Base-by-base conservation (phyloP, 352 stramenopile genomes). In the Phytopythium oedochilum region DNA sequence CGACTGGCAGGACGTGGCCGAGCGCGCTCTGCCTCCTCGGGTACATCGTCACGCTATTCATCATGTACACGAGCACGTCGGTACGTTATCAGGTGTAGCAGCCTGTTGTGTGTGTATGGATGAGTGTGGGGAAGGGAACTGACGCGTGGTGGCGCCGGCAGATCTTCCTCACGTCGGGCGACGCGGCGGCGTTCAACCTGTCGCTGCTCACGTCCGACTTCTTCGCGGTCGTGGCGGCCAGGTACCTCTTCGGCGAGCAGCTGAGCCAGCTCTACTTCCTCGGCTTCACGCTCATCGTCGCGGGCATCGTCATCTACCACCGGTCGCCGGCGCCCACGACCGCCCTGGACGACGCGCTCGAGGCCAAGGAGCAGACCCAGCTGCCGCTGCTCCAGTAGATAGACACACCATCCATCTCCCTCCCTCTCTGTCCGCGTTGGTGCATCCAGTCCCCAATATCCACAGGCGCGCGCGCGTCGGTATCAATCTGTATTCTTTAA, bases 111-210 rank as follows among this genome's bases (percentile, higher is more conserved):
- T n/a, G n/a, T n/a, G n/a, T n/a, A n/a, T n/a, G n/a, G n/a, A n/a
- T n/a, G n/a, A n/a, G n/a, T n/a, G n/a, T n/a, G n/a, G n/a, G n/a
- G n/a, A n/a, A n/a, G n/a, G n/a, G n/a, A n/a, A n/a, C n/a, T n/a
- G n/a, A n/a, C n/a, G n/a, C n/a, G n/a, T 60, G 23, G 25, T 46
- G 35, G 23, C 32, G 62, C 47, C 25, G 22, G 11, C 51, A 82
- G 73, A 67, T 83, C 55, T 89, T 89, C 57, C 74, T 89, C 50
- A 81, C 86, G 29, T 75, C 78, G 12, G 86, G 82, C 35, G 96
- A 99, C 80, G 92, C 96, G 10, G 96, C 95, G 11, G 69, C 98
- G 26, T 95, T 99, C 64, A 99, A 99, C 75, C 68, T 99, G 42
- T 98, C 89, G 12, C 66, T 99, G 53, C 91, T 99, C 61, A 97